Base-by-base conservation (phyloP, 768 basidiomycete species). In the Scleroderma bovista region DNA sequence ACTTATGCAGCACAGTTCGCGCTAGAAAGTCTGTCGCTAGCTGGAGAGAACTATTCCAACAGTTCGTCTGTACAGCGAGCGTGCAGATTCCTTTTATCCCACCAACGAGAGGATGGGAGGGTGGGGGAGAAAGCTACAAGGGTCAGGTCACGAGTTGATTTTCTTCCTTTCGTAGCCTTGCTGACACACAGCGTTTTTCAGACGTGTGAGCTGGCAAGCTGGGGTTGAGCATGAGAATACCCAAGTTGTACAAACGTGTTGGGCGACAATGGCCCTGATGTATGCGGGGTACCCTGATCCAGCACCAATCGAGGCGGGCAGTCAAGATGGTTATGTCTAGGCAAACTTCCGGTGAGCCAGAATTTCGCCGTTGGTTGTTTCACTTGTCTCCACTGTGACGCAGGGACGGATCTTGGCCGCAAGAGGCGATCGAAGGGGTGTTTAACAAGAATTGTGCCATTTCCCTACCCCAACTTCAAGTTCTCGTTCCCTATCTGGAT, bases 101-200 rank as follows among this genome's bases (percentile, higher is more conserved):
- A 91, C 61, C 95, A 97, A 64, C 79, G 87, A 60, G 72, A 70
- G 9, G 96, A 98, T 60, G 95, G 95, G 19, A n/a, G n/a, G 95
- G 95, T 0, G 98, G 96, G 94, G 96, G 96, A 16, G 96, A 98
- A 70, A 97, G 92, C 57, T 98, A 93, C 69, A 87, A 90, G 83
- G n/a, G 95, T 92, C 42, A 43, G 74, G 52, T 16, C 44, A 24
- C 47, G 44, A n/a, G n/a, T n/a, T n/a, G n/a, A n/a, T n/a, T n/a
- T n/a, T 38, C 9, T 22, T 48, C 3, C 24, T 34, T 20, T 10
- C 15, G 38, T 34, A 45, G 36, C 52, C 39, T 22, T 51, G 34
- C 33, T 20, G 13, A 44, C 20, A 29, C 7, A 44, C 9, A 29
- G 26, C 26, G 26, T 9, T 19, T n/a, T 50, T 36, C 22, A 96